These are phyloP conservation scores for Blastobotrys serpentis DNA, from an alignment of 1,139 yeast genomes.

Conservation along the genomic window DNA sequence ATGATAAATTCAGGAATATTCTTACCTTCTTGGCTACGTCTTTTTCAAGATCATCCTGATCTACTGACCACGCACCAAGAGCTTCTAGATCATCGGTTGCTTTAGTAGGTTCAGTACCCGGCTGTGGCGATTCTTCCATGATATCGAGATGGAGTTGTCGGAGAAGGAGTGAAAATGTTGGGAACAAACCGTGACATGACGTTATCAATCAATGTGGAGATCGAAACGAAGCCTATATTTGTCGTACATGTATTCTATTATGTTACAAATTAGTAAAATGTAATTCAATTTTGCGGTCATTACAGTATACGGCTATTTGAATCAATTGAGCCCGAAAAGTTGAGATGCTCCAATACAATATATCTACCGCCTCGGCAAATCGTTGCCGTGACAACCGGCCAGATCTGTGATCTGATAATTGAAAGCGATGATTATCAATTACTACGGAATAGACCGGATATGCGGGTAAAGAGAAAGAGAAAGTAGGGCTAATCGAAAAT, in stretches of 20 bases:
- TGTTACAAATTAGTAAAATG: too few relatives aligned
- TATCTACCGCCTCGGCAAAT: not conserved
- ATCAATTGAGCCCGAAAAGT: not conserved
- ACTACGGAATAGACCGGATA: too few relatives aligned
- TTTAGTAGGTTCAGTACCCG: too few relatives aligned
- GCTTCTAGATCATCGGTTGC: constrained; percentile 22
- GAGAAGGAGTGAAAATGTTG: not conserved
- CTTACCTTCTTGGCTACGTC: constrained; percentile 53
- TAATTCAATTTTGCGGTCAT: not conserved
- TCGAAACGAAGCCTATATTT: too few relatives aligned
- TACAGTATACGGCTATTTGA: too few relatives aligned
- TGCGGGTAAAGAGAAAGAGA: too few relatives aligned
- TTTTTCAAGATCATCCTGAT: constrained; percentile 73
- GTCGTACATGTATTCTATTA: too few relatives aligned
- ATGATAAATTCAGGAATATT: not conserved
- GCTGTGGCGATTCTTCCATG: too few relatives aligned
- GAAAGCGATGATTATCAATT: not conserved
- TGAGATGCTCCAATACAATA: not conserved
- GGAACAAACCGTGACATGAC: too few relatives aligned
- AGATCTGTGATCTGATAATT: not conserved
- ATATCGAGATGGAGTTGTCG: not conserved
- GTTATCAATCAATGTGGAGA: too few relatives aligned
- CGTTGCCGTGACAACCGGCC: not conserved
- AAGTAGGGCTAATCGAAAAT: not conserved
- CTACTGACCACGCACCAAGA: constrained; percentile 45